phyloP scores from a whole-genome alignment of 2,329 filamentous ascomycete genomes.

The Knufia petricola region DNA sequence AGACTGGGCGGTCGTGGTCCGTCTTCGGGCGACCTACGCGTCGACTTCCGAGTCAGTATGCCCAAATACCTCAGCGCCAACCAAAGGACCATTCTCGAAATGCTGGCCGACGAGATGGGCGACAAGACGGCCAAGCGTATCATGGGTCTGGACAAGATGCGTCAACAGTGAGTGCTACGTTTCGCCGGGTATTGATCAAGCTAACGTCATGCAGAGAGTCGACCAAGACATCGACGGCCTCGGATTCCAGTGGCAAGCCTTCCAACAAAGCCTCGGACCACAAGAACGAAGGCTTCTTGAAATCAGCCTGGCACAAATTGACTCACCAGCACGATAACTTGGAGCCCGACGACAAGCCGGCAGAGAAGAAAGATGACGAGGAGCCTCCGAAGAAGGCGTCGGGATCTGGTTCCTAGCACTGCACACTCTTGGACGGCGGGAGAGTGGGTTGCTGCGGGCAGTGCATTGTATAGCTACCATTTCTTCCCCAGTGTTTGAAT shows the following conservation, averaged over 20 bases:
- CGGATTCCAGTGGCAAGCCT: slow-evolving; percentile 15
- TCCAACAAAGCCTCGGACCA: slow-evolving; percentile 36
- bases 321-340: slow-evolving; percentile 55
- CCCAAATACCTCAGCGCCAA: slow-evolving; percentile 88
- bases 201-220: slow-evolving; percentile 44
- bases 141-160: slow-evolving; percentile 64
- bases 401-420: slow-evolving; percentile 27
- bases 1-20: slow-evolving; percentile 60
- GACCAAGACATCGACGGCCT: slow-evolving; percentile 4
- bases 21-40: slow-evolving; percentile 69
- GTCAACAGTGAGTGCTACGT: slow-evolving; percentile 36
- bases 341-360: slow-evolving; percentile 26
- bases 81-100: slow-evolving; percentile 85
- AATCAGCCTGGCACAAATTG: slow-evolving; percentile 84
- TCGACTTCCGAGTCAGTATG: slow-evolving; percentile 93
- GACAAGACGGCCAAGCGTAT: slow-evolving; percentile 85
- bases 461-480: background rate
- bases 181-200: slow-evolving; percentile 78
- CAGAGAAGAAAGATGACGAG: slow-evolving; percentile 19
- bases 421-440: slow-evolving; percentile 8
- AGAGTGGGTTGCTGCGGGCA: background rate
- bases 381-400: slow-evolving; percentile 33
- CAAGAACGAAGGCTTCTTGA: slow-evolving; percentile 81
- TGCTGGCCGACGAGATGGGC: slow-evolving; percentile 91
- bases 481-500: background rate